Base-by-base conservation (phyloP, 495 filamentous ascomycete genomes). In the Trichoderma virens region DNA sequence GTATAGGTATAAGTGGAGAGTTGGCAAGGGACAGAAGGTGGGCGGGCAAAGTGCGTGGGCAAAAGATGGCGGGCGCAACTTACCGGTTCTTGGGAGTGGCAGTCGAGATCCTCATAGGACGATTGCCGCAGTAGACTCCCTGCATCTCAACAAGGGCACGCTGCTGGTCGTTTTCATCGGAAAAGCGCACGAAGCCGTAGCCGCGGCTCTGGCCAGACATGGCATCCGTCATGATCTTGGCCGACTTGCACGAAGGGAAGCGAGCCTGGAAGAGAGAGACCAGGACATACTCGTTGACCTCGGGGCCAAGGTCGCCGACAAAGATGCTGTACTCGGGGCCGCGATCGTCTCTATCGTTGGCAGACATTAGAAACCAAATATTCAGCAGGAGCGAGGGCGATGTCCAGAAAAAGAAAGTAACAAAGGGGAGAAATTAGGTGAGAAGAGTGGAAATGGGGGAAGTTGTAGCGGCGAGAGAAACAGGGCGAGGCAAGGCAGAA, bases 221-320 rank as follows among this genome's bases (percentile, higher is more conserved):
- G 63, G 96, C 94, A 70, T 99, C 94, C 51, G 95, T 96, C 94
- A 99, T 99, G 76, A 99, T 99, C 82, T 99, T 99, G 65, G 95
- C 94, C 11, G 92, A 97, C 80, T 98, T 98, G 89, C 95, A 98
- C 5, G 91, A 95, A 0, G 90, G 91, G 82, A 94, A 99, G 38
- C 93, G 90, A 67, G 85, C 87, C 76, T 99, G 94, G 82, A 99
- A 99, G 61, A 99, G 87, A 3, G 92, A 95, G 54, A 97, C 92
- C 32, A 99, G 83, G 41, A 97, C 94, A 68, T 96, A 97, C 82
- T 99, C 94, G 74, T 97, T 99, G 68, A 99, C 94, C 77, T 99
- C 94, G 0, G 96, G 94, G 43, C 94, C 94, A 64, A 99, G 86
- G 70, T 99, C 94, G 67, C 94, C 94, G 64, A 99, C 94, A 75